Evolutionary conservation across 129 eudicot genomes (phyloP), one percentile per base, ranked within the genome.

Genomic region (Saposhnikovia divaricata): DNA sequence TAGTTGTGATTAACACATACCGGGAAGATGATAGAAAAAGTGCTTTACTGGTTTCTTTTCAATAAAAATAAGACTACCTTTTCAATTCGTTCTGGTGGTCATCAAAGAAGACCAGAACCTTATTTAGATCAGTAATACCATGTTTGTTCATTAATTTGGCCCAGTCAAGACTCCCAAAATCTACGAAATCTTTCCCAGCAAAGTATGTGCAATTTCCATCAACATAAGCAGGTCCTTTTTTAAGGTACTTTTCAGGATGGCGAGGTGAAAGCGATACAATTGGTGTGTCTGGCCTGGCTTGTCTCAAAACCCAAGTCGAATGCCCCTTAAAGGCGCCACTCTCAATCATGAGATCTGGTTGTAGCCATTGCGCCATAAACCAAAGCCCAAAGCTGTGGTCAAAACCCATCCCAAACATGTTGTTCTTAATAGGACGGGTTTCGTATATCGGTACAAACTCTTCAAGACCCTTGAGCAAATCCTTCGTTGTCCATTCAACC

Each of bases 251-350:
- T 84, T 89, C 96, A 53, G 98, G 98, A 84, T 95, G 98, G 53
- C 98, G 98, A 38, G 98, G 98, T 9, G 98, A 83, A 84, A 95
- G 31, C 18, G 98, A 95, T 75, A 95, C 79, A 75, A 95, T 95
- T 78, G 88, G 91, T 69, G 91, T 90, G 81, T 90, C 90, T 44
- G 97, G 98, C 96, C 88, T 92, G 81, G 98, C 96, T 85, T 92
- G 98, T 77, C 98, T 90, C 84, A 95, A 88, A 19, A 95, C 96
- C 98, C 98, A 95, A 7, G 98, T 95, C 34, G 98, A 95, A 78
- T 95, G 98, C 72, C 98, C 98, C 85, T 95, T 95, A 86, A 95
- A 95, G 79, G 98, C 97, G 72, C 98, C 98, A 40, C 98, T 95
- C 85, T 95, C 98, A n/a, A 95, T 92, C 98, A 95, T 90, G 79